Evolutionary conservation across 2,329 filamentous ascomycete species (phyloP), one percentile per base, ranked within the genome.

Genomic region (Chaetomium sp.): DNA sequence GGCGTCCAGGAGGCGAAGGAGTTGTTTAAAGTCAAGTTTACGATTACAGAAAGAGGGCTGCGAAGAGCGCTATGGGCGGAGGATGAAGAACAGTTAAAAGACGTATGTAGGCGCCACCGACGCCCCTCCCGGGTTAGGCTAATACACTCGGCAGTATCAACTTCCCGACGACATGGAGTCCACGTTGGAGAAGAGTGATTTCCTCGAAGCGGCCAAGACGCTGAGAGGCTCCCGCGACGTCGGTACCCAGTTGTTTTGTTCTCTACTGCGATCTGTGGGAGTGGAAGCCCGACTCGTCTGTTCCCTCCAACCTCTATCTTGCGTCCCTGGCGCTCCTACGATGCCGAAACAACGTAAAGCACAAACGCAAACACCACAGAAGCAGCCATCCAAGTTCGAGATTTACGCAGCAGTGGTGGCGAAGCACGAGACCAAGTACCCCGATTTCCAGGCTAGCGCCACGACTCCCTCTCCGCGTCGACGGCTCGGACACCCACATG

Each of bases 241-340:
- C 10, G 95, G 93, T 0, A 91, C 92, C 1, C 93, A 98, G 74
- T 76, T 99, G 0, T 97, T 96, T 72, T 98, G 95, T 75, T 90
- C 93, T 2, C 77, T 98, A 35, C 82, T 99, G 4, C 88, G 95
- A 21, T 86, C 87, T n/a, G 87, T 85, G n/a, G 93, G 92, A 2
- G 87, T 98, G 7, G 87, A 92, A 68, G 83, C 91, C 5, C 85
- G 95, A 13, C 82, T 99, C 4, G 90, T 98, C 0, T 97, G 93
- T 75, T 99, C 95, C 4, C 79, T 99, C 3, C 95, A 99, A 70
- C 87, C 89, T 1, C 81, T 99, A 0, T 83, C 90, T 0, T 93
- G 93, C 70, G 80, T 82, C 2, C 83, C 82, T 5, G 77, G 79
- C 0, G 83, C 80, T 0, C 85, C 85, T 2, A 76, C 78, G 0